These are phyloP conservation scores for Oryza meyeriana DNA, from an alignment of 176 grass and related monocot genomes.

Conservation along the genomic window DNA sequence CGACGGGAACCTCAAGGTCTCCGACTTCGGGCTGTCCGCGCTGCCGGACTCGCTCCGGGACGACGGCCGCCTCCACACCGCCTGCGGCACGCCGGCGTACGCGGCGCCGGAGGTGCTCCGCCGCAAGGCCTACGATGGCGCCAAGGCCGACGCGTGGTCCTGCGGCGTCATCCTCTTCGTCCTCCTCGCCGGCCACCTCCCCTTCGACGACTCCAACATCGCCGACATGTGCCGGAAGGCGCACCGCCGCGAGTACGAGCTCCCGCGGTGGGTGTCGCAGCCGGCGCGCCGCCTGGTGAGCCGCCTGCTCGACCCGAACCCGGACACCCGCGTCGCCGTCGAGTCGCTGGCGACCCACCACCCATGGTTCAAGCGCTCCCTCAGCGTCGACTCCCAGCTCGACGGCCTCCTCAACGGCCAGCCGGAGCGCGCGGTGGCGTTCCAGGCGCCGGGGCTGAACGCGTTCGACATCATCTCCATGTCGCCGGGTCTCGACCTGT, in stretches of 20 bases:
- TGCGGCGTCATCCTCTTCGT: slow-evolving; percentile 85
- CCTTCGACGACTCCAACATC: slow-evolving; percentile 78
- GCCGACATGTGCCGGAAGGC: slow-evolving; percentile 56
- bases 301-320: slow-evolving; percentile 82
- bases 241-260: slow-evolving; percentile 51
- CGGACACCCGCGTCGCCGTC: slow-evolving; percentile 52
- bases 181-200: slow-evolving; percentile 57
- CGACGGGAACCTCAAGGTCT: slow-evolving; percentile 58
- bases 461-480: slow-evolving; percentile 91
- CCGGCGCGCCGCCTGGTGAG: slow-evolving; percentile 45
- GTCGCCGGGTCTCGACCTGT: slow-evolving; percentile 67
- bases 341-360: slow-evolving; percentile 45
- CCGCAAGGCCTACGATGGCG: slow-evolving; percentile 64
- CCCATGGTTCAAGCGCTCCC: slow-evolving; percentile 78
- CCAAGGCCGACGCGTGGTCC: slow-evolving; percentile 89
- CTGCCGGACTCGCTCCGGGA: slow-evolving; percentile 41
- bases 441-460: slow-evolving; percentile 44
- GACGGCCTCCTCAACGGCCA: slow-evolving; percentile 32
- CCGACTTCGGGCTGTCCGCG: slow-evolving; percentile 72
- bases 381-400: slow-evolving; percentile 80
- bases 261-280: slow-evolving; percentile 58
- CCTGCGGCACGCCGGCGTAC: slow-evolving; percentile 72
- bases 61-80: slow-evolving; percentile 55
- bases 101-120: slow-evolving; percentile 75
- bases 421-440: slow-evolving; percentile 29